phyloP scores from a whole-genome alignment of 73 alveolate genomes.

The Uronychia binucleata region DNA sequence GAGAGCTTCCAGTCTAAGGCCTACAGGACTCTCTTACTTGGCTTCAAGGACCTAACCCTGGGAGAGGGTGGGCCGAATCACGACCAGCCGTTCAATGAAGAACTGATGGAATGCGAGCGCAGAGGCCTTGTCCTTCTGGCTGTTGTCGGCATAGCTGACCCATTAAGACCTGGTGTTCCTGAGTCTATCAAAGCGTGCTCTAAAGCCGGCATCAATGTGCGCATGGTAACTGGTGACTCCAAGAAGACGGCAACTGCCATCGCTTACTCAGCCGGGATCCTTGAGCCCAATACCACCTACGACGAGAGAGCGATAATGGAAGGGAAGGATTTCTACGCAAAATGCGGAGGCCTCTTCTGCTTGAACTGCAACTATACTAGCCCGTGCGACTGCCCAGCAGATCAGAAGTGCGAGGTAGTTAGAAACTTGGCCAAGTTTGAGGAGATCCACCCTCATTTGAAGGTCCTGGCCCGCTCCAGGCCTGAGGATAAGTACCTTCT shows the following conservation, averaged over 20 bases:
- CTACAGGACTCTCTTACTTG: conserved; percentile 71
- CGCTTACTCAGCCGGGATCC: conserved; percentile 86
- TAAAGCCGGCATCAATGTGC: conserved; percentile 88
- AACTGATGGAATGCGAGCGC: conserved; percentile 26
- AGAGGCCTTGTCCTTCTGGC: conserved; percentile 66
- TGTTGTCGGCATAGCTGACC: conserved; percentile 81
- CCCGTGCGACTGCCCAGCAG: conserved; percentile 46
- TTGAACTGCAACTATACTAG: conserved; percentile 47
- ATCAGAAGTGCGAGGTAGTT: conserved; percentile 23
- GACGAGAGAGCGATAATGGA: conserved; percentile 31
- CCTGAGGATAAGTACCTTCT: conserved; percentile 78
- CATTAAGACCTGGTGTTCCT: conserved; percentile 86
- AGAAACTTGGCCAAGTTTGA: conserved; percentile 29
- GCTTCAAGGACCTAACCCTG: conserved; percentile 60
- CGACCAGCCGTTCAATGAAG: conserved; percentile 10
- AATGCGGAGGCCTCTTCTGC: conserved; percentile 78
- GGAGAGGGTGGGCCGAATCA: conserved; percentile 62
- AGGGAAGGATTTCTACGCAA: conserved; percentile 76
- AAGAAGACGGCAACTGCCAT: conserved; percentile 85
- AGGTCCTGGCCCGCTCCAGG: conserved; percentile 77
- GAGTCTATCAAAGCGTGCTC: conserved; percentile 75
- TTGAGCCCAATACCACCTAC: conserved; percentile 37
- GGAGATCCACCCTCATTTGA: conserved; percentile 41
- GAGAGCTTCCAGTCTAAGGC: conserved; percentile 65
- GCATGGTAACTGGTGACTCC: conserved; percentile 96